Conservation (phyloP, 2,329 filamentous ascomycete species). For the Colletotrichum simmondsii region DNA sequence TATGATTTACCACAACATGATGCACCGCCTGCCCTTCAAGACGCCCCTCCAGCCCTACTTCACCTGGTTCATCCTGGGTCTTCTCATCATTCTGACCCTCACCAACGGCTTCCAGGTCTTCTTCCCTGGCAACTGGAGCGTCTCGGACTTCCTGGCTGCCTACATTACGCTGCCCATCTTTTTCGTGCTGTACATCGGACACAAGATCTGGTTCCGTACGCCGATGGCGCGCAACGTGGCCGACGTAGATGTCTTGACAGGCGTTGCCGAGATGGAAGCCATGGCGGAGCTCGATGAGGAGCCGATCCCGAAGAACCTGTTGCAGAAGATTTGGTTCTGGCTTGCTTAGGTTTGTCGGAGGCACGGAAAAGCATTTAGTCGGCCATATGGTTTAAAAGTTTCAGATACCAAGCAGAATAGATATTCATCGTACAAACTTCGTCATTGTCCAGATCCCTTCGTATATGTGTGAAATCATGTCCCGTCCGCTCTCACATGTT, state of each 20-base stretch:
- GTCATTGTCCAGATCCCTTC: not conserved
- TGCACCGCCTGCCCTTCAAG: conserved; percentile 61
- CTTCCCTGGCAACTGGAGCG: conserved; percentile 72
- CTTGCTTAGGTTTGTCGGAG: conserved; percentile 49
- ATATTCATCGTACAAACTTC: not conserved
- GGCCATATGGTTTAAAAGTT: not conserved
- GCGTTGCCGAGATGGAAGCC: conserved; percentile 72
- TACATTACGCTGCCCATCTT: conserved; percentile 75
- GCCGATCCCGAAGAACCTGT: conserved; percentile 60
- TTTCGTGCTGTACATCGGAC: conserved; percentile 67
- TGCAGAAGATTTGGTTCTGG: conserved; percentile 68
- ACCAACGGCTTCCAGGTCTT: conserved; percentile 84
- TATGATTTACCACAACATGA: conserved; percentile 62
- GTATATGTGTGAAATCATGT: not conserved
- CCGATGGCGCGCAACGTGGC: conserved; percentile 52
- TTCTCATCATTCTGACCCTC: conserved; percentile 71
- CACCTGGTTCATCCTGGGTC: conserved; percentile 67
- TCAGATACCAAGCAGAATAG: not conserved
- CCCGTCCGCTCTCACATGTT: not conserved
- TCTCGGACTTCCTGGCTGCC: conserved; percentile 70
- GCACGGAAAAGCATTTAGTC: not conserved
- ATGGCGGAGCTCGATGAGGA: conserved; percentile 59
- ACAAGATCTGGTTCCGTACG: conserved; percentile 64
- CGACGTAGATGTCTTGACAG: conserved; percentile 67
- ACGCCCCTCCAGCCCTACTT: conserved; percentile 71